These are phyloP conservation scores for Fusarium sp. DNA, from an alignment of 2,329 filamentous ascomycete species.

Conservation along the genomic window DNA sequence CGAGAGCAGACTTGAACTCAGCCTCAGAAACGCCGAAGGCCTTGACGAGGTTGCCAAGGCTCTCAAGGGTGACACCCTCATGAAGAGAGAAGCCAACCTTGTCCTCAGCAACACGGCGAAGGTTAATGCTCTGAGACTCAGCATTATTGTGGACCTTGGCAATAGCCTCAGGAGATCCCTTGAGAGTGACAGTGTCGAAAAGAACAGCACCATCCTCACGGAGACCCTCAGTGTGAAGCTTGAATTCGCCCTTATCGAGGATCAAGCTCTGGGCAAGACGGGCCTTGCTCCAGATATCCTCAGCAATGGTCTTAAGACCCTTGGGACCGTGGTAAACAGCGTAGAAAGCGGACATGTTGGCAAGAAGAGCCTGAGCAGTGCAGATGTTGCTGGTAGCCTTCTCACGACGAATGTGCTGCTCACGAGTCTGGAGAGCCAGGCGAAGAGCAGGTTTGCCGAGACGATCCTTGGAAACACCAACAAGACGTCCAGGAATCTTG, in stretches of 20 bases:
- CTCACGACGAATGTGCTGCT: slow-evolving; percentile 95
- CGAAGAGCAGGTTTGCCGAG: slow-evolving; percentile 68
- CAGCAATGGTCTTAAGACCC: slow-evolving; percentile 84
- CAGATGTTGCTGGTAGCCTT: slow-evolving; percentile 98
- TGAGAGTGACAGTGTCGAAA: slow-evolving; percentile 84
- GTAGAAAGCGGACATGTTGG: slow-evolving; percentile 96
- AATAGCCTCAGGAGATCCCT: slow-evolving; percentile 48
- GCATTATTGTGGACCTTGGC: slow-evolving; percentile 38
- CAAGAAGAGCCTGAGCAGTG: slow-evolving; percentile 91
- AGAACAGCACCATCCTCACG: slow-evolving; percentile 65
- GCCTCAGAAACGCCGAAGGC: slow-evolving; percentile 40
- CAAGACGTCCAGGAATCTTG: slow-evolving; percentile 89
- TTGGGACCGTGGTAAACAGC: slow-evolving; percentile 91
- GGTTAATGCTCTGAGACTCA: slow-evolving; percentile 35
- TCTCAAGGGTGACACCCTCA: slow-evolving; percentile 40
- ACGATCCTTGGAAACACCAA: slow-evolving; percentile 90
- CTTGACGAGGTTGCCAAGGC: slow-evolving; percentile 36
- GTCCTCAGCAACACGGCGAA: slow-evolving; percentile 43
- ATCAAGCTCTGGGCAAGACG: slow-evolving; percentile 67
- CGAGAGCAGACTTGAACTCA: slow-evolving; percentile 38
- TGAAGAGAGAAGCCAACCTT: slow-evolving; percentile 47
- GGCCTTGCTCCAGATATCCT: slow-evolving; percentile 75
- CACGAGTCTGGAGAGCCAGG: slow-evolving; percentile 87
- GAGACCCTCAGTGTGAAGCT: slow-evolving; percentile 67
- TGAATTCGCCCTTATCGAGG: slow-evolving; percentile 63